Evolutionary conservation across 768 basidiomycete genomes (phyloP).

Genomic region (Exsudoporus frostii): DNA sequence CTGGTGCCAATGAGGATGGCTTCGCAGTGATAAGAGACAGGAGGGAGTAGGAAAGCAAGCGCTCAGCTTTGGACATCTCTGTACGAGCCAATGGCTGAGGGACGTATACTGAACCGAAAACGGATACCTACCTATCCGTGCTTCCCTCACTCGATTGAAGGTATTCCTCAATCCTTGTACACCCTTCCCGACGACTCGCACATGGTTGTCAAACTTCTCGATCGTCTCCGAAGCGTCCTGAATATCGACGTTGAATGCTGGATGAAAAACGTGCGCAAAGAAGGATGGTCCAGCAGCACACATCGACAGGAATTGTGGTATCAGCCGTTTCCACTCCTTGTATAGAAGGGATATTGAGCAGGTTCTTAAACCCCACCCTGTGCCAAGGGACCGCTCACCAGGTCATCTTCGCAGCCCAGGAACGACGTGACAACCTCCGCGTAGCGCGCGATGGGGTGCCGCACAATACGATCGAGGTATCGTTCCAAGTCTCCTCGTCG

Average conservation of each 20-base stretch:
- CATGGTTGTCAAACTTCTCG: conserved; percentile 63
- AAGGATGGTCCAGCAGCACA: conserved; percentile 73
- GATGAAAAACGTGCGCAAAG: conserved; percentile 78
- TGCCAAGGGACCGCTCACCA: conserved; percentile 44
- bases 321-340: conserved; percentile 70
- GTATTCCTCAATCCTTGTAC: conserved; percentile 64
- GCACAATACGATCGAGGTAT: conserved; percentile 65
- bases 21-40: conserved; percentile 74
- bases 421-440: conserved; percentile 81
- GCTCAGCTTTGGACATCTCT: conserved; percentile 81
- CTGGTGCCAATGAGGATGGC: conserved; percentile 48
- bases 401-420: conserved; percentile 70
- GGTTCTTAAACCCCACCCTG: not conserved
- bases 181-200: conserved; percentile 62
- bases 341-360: not conserved
- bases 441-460: conserved; percentile 76
- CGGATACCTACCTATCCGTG: conserved; percentile 54
- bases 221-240: conserved; percentile 63
- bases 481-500: conserved; percentile 77
- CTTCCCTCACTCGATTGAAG: conserved; percentile 61
- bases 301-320: conserved; percentile 57
- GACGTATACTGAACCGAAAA: not conserved
- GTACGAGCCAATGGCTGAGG: not conserved
- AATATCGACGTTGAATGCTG: conserved; percentile 76
- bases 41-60: conserved; percentile 68